phyloP scores from a whole-genome alignment of 768 basidiomycete genomes.

The Lactarius trivialis region DNA sequence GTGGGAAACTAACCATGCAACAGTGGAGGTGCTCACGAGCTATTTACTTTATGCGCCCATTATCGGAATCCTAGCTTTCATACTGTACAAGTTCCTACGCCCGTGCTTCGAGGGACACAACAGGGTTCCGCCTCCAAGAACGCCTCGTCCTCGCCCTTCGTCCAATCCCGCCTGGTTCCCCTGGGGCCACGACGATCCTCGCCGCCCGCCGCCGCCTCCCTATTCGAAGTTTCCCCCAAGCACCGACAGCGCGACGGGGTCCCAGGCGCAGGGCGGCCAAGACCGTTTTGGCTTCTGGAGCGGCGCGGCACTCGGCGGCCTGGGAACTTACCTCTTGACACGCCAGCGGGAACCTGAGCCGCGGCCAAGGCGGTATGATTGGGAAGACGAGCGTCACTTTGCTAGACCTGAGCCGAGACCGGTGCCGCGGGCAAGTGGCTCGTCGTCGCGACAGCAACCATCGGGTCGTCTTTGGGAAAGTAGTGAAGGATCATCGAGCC shows the following conservation, averaged over 20 bases:
- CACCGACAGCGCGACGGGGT: conserved; percentile 35
- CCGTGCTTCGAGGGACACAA: conserved; percentile 41
- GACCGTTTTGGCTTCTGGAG: conserved; percentile 73
- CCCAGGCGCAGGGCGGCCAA: background rate
- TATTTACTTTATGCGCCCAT: background rate
- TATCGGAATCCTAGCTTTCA: conserved; percentile 41
- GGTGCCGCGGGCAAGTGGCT: conserved; percentile 23
- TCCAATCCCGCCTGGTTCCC: conserved; percentile 47
- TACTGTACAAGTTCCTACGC: conserved; percentile 52
- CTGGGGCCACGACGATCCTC: conserved; percentile 33
- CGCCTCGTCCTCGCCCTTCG: conserved; percentile 27
- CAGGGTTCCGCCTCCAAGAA: conserved; percentile 29
- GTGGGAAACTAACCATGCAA: background rate
- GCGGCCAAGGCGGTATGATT: conserved; percentile 43
- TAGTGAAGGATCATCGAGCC: conserved; percentile 60
- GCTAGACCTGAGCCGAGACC: conserved; percentile 25
- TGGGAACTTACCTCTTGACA: conserved; percentile 53
- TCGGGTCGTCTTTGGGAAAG: conserved; percentile 30
- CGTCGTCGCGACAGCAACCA: conserved; percentile 7
- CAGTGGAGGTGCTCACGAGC: conserved; percentile 4
- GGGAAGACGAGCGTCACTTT: conserved; percentile 43
- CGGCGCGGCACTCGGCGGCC: conserved; percentile 67
- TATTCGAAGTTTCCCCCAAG: conserved; percentile 31
- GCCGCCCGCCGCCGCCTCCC: conserved; percentile 51
- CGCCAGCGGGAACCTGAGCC: conserved; percentile 24